Conservation (phyloP, 1,284 basidiomycete species). For the Xanthoconium separans region DNA sequence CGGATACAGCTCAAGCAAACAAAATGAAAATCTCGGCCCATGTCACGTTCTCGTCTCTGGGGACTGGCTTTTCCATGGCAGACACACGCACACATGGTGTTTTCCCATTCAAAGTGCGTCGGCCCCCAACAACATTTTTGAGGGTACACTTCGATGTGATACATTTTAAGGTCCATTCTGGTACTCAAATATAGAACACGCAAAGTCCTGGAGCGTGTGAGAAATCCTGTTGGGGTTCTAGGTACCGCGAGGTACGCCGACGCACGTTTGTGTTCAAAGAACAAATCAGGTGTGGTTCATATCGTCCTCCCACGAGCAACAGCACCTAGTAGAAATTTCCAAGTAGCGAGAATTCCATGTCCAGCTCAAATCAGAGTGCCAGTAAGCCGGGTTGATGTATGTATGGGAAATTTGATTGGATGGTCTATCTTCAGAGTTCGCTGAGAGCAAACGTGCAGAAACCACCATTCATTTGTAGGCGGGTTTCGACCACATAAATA, state of each 20-base stretch:
- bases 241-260: constrained; percentile 1
- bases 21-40: no score
- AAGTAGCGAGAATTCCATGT: background rate
- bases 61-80: background rate
- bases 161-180: background rate
- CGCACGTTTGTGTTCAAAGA: constrained; percentile 18
- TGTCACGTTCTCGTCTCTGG: background rate
- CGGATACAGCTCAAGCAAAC: no score
- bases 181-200: background rate
- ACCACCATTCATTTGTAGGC: background rate
- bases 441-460: background rate
- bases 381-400: background rate
- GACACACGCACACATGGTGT: background rate
- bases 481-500: constrained; percentile 13
- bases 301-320: background rate
- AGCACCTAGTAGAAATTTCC: background rate
- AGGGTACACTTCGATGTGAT: background rate
- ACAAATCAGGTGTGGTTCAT: background rate
- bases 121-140: background rate
- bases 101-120: background rate
- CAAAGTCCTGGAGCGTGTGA: background rate
- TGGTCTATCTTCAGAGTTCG: background rate
- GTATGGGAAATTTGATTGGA: background rate
- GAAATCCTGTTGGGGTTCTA: background rate
- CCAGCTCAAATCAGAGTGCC: background rate